These are phyloP conservation scores for Kodamaea hsintzibuensis DNA, from an alignment of 805 yeast genomes.

Conservation along the genomic window DNA sequence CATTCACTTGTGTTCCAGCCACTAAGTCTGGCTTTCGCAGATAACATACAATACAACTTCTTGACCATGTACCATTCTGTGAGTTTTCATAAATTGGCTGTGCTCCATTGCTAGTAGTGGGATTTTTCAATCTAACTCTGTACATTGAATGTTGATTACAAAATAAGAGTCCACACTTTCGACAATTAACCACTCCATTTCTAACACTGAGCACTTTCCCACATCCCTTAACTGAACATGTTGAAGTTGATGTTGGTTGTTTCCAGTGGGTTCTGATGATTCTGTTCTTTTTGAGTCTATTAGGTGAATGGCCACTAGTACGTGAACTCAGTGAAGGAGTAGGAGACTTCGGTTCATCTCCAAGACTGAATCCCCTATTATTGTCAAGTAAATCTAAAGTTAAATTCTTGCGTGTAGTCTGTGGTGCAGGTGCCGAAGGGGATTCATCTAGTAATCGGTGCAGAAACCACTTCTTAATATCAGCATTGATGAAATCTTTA, in stretches of 20 bases:
- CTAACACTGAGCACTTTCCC: conserved; percentile 45
- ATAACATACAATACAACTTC: conserved; percentile 70
- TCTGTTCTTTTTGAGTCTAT: conserved; percentile 18
- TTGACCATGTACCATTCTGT: conserved; percentile 60
- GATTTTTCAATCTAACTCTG: conserved; percentile 51
- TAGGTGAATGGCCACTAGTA: not conserved
- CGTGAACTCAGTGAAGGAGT: conserved; percentile 2
- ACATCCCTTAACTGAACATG: conserved; percentile 48
- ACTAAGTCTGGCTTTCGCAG: conserved; percentile 52
- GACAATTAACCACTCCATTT: conserved; percentile 65
- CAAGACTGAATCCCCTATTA: conserved; percentile 33
- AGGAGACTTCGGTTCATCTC: conserved; percentile 18
- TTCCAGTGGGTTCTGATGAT: conserved; percentile 61
- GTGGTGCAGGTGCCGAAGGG: conserved; percentile 15
- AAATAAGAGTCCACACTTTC: conserved; percentile 72
- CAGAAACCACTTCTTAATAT: conserved; percentile 44
- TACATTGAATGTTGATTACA: conserved; percentile 66
- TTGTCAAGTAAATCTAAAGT: conserved; percentile 54
- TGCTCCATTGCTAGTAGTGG: conserved; percentile 52
- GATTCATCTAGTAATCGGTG: conserved; percentile 36
- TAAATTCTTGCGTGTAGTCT: conserved; percentile 37
- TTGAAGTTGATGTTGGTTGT: conserved; percentile 38
- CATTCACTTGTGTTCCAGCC: conserved; percentile 41
- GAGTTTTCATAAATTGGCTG: conserved; percentile 27
- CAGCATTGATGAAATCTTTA: conserved; percentile 30